Base-by-base conservation (phyloP, 352 stramenopile species). In the Globisporangium middletonii region DNA sequence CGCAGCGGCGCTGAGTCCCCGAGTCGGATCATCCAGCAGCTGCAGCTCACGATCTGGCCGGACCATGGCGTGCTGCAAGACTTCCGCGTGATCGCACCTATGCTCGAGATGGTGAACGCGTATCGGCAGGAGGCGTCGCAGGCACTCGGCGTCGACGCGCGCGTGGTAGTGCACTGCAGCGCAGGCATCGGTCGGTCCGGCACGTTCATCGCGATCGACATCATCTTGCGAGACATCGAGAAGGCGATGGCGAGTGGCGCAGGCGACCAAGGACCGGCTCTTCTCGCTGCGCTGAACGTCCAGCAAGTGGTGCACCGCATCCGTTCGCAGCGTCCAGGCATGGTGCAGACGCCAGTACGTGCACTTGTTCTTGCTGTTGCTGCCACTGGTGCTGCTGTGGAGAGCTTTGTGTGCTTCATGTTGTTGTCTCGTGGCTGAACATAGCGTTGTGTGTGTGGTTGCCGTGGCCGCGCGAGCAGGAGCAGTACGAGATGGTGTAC, bases 401-500 rank as follows among this genome's bases (percentile, higher is more conserved):
- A 23, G 23, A 23, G 23, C 59, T 0, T 13, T 56, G 43, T 53
- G 7, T 47, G 12, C 50, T 51, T 55, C 0, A 55, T 55, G 9
- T 7, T 48, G 15, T 12, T 16, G 45, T 62, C 15, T 50, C 4
- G 44, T 60, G 19, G 9, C 48, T 50, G 41, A 5, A 46, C 41
- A 2, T 28, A 30, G 15, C 42, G 53, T n/a, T 37, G 42, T 64
- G 52, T 48, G 19, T 57, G 27, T 59, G 16, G 28, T 18, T 53
- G 23, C 18, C 27, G 42, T 38, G 28, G 54, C 9, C 12, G 61
- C 41, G 33, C 1, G 18, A 48, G 44, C 62, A 94, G 84, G 81
- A 92, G 58, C 84, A 92, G 65, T 91, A 91, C 62, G 67, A 84
- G 61, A 91, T 94, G 82, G 84, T 94, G 59, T 91, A 92, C 67